Evolutionary conservation across 1,284 basidiomycete species (phyloP).

Genomic region (Mixia osmundae): DNA sequence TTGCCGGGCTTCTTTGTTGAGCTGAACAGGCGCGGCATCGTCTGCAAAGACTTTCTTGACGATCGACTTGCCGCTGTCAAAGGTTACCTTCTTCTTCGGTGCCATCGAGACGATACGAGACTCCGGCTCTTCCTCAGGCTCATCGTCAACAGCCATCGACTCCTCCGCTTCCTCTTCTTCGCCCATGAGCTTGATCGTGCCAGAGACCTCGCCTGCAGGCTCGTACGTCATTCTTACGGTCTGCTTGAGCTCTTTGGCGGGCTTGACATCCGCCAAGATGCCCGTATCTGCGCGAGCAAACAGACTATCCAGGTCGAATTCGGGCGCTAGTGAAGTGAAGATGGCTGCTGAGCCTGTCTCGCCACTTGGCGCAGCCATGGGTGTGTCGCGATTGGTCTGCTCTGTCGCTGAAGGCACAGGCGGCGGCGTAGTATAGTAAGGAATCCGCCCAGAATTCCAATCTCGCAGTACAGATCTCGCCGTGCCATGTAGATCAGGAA

Average conservation of each 20-base stretch:
- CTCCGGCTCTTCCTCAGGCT: conserved; percentile 6
- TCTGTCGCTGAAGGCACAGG: conserved; percentile 43
- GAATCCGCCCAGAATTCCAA: conserved; percentile 92
- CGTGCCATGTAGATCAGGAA: conserved; percentile 61
- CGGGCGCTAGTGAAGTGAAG: conserved; percentile 36
- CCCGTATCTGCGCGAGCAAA: conserved; percentile 50
- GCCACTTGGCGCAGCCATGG: conserved; percentile 28
- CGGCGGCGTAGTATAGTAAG: conserved; percentile 63
- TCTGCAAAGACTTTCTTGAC: conserved; percentile 9
- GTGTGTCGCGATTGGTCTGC: conserved; percentile 29
- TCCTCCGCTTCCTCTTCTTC: conserved; percentile 13
- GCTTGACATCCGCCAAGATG: conserved; percentile 42
- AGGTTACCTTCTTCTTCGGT: conserved; percentile 13
- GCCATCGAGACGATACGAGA: conserved; percentile 16
- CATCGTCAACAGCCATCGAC: conserved; percentile 8
- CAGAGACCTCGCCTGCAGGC: conserved; percentile 2
- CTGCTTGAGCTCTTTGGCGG: conserved; percentile 18
- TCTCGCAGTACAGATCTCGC: conserved; percentile 70
- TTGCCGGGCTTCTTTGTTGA: conserved; percentile 17
- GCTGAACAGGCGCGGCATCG: conserved; percentile 11
- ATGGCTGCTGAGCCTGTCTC: conserved; percentile 55
- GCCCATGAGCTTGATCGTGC: conserved; percentile 8
- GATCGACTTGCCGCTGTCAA: conserved; percentile 1
- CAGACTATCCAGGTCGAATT: conserved; percentile 47
- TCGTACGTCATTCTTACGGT: conserved; percentile 11